A percentile compares a stretch with the other conserved stretches of the same genome.
Conservation (phyloP, 805 yeast genomes). For the Myxozyma lipomycoides region DNA sequence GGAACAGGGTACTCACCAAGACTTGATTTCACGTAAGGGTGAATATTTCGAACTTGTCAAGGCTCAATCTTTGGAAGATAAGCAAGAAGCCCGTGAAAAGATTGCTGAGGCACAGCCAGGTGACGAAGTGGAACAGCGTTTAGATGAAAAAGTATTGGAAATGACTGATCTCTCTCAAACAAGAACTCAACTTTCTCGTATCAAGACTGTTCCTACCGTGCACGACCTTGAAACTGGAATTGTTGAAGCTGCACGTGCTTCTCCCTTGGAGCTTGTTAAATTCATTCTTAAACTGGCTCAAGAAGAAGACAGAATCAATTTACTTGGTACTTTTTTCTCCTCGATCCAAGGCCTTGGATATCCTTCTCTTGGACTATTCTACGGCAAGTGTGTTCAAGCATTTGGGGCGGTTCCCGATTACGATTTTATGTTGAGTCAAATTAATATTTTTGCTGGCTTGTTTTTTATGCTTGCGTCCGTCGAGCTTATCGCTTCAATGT, state of each 20-base stretch:
- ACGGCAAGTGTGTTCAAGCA: conserved; percentile 27
- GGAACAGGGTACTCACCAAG: conserved; percentile 40
- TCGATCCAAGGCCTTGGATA: conserved; percentile 22
- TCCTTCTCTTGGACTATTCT: conserved; percentile 26
- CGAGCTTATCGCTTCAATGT: conserved; percentile 15
- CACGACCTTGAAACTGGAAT: conserved; percentile 10
- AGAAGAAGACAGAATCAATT: conserved; percentile 16
- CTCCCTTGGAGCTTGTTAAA: conserved; percentile 15
- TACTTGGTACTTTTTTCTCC: conserved; percentile 24
- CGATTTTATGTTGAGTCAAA: conserved; percentile 22
- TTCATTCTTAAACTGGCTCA: conserved; percentile 14
- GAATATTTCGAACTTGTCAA: conserved; percentile 32
- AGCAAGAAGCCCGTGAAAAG: not conserved
- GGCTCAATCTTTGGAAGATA: conserved; percentile 29
- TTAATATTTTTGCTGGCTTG: conserved; percentile 24
- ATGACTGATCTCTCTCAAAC: not conserved
- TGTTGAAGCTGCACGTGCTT: conserved; percentile 6
- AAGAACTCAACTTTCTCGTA: not conserved
- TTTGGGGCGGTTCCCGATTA: conserved; percentile 22
- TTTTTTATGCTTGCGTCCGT: conserved; percentile 25
- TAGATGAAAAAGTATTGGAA: not conserved
- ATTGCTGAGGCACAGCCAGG: not conserved
- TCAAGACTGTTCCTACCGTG: not conserved
- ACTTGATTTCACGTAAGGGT: conserved; percentile 32
- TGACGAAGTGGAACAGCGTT: not conserved